These are phyloP conservation scores for Vaccinium corymbosum DNA, from an alignment of 148 eudicot species.

Conservation along the genomic window DNA sequence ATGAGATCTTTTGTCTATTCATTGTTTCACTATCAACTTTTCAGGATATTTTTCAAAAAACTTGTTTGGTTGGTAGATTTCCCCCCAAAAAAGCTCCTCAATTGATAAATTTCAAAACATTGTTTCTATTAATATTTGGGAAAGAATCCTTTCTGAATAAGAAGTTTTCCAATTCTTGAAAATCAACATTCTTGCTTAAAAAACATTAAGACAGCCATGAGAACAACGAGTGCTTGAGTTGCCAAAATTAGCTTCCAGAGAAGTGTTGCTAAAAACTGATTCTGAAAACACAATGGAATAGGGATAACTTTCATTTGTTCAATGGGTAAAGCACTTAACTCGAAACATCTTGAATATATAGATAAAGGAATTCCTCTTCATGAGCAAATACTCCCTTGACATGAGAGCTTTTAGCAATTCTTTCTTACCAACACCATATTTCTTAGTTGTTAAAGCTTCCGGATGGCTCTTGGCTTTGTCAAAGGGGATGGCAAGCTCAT, in stretches of 20 bases:
- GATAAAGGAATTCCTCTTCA: slow-evolving; percentile 26
- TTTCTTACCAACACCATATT: slow-evolving; percentile 18
- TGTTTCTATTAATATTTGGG: not conserved
- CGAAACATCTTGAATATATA: slow-evolving; percentile 23
- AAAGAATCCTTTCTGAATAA: not conserved
- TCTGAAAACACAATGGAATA: not conserved
- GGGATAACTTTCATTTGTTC: not conserved
- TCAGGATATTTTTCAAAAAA: not conserved
- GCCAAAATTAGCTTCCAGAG: not conserved
- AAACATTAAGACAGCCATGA: not conserved
- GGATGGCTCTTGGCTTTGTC: slow-evolving; percentile 27
- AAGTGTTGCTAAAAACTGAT: not conserved
- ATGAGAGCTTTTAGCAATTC: slow-evolving; percentile 18
- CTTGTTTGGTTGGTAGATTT: not conserved
- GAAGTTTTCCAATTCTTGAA: not conserved
- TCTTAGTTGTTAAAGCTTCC: slow-evolving; percentile 21
- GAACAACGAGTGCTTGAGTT: not conserved
- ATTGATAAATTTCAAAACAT: not conserved
- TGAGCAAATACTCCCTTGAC: slow-evolving; percentile 20
- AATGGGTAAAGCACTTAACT: not conserved
- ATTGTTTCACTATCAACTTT: not conserved
- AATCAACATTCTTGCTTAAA: not conserved
- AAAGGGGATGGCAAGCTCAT: slow-evolving; percentile 22
- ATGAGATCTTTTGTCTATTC: not conserved
- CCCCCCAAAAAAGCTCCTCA: not conserved